These are phyloP conservation scores for Aspergillus sp. DNA, from an alignment of 2,329 filamentous ascomycete genomes.

Conservation along the genomic window DNA sequence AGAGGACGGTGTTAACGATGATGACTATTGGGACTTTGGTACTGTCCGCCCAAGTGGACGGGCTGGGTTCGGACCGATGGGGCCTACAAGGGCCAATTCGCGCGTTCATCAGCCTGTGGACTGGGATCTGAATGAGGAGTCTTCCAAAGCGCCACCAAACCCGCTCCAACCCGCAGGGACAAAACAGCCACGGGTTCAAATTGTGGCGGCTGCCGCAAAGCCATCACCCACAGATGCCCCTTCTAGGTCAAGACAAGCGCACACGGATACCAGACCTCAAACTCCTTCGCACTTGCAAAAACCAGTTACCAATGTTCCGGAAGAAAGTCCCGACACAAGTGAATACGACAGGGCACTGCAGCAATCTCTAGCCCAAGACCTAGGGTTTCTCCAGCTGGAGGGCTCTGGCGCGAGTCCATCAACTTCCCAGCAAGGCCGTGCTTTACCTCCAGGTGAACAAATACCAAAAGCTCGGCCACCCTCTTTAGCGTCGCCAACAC, in stretches of 20 bases:
- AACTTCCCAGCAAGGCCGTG: constrained; percentile 6
- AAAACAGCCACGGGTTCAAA: constrained; percentile 24
- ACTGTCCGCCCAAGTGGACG: constrained; percentile 77
- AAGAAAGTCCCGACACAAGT: constrained; percentile 27
- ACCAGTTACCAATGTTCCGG: constrained; percentile 20
- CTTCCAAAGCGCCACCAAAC: constrained; percentile 14
- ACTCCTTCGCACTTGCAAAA: constrained; percentile 40
- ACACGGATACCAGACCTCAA: constrained; percentile 43
- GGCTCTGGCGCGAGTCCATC: constrained; percentile 15
- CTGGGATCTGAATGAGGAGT: constrained; percentile 21
- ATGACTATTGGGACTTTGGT: constrained; percentile 98
- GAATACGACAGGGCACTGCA: constrained; percentile 36
- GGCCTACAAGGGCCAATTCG: constrained; percentile 70
- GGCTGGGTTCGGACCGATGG: constrained; percentile 61
- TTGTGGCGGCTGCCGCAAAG: constrained; percentile 47
- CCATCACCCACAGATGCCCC: constrained; percentile 54
- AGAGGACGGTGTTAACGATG: constrained; percentile 7
- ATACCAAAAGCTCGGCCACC: constrained; percentile 17
- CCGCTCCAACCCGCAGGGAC: constrained; percentile 37
- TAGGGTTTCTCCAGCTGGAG: constrained; percentile 31
- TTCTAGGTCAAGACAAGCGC: constrained; percentile 44
- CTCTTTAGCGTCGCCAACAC: constrained; percentile 23
- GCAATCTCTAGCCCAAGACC: constrained; percentile 32
- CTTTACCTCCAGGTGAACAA: constrained; percentile 6
- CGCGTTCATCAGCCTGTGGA: constrained; percentile 42